Base-by-base conservation (phyloP, 208 protist species). In the Trypanosomatidae sp. region DNA sequence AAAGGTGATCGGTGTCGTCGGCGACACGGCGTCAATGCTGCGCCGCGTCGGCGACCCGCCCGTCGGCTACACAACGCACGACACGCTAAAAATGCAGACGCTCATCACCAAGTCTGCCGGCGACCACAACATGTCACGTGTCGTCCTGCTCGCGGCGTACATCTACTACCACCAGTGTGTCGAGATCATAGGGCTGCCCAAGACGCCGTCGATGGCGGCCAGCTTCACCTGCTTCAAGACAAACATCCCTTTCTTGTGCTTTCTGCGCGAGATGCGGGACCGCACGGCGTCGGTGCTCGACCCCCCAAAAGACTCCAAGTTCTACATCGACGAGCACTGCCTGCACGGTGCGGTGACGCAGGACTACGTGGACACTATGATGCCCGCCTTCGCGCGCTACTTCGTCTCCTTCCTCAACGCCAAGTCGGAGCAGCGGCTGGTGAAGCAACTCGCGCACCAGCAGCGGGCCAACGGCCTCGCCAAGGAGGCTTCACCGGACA, bases 171-270 rank as follows among this genome's bases (percentile, higher is more conserved):
- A 85, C 13, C 89, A 93, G 55, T 90, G 81, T 62, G 46, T 43
- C 43, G 55, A 78, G 13, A 33, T 83, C 9, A 85, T 84, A 49
- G 79, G 79, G 4, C 64, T 88, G 15, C 60, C 78, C 9, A 66
- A 66, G 41, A 62, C 84, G 22, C 84, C 84, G 15, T 49, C 76
- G 9, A 66, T 88, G 64, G 62, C 66, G 15, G 50, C 71, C 0
- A 36, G 70, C 28, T 83, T 88, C 36, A 72, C 79, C 28, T 76
- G 66, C 64, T 76, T 86, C 55, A 89, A 89, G 79, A 91, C 89
- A 41, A 89, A 93, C 75, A 90, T 93, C 56, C 89, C 89, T 89
- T 91, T 65, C 67, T 93, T 93, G 59, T 93, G 89, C 73, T 91
- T 91, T 55, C 65, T 93, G 77, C 89, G 89, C 0, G 89, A 93